Conservation (phyloP, 306 rosid genomes). For the Spatholobus suberectus region DNA sequence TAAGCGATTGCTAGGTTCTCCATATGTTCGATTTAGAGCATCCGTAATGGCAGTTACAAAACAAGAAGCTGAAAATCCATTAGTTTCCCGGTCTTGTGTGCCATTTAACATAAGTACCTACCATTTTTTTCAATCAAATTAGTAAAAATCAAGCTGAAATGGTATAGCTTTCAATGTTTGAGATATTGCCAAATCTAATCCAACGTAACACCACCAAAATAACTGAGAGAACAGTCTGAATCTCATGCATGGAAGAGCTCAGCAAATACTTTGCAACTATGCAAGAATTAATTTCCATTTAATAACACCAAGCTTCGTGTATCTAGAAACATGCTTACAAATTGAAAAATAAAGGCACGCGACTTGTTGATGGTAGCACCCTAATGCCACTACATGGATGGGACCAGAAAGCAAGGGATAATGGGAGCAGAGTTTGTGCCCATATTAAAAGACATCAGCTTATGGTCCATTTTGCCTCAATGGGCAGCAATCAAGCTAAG, state of each 20-base stretch:
- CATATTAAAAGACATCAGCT: conserved; percentile 33
- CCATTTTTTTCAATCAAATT: conserved; percentile 7
- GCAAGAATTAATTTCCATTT: conserved; percentile 25
- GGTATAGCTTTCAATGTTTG: conserved; percentile 20
- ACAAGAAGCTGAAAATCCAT: conserved; percentile 81
- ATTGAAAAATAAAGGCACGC: conserved; percentile 9
- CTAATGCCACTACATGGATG: conserved; percentile 17
- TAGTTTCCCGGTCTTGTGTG: conserved; percentile 80
- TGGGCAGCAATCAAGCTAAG: conserved; percentile 18
- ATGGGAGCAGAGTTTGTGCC: neutral
- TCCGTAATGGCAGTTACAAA: conserved; percentile 86
- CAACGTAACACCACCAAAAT: conserved; percentile 23
- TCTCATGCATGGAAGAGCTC: conserved; percentile 6
- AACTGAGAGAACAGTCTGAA: conserved; percentile 16
- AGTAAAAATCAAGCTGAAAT: conserved; percentile 15
- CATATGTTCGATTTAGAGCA: conserved; percentile 87
- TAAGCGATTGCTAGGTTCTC: conserved; percentile 64
- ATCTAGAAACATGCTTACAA: conserved; percentile 28
- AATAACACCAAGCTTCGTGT: conserved; percentile 20
- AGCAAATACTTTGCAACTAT: neutral
- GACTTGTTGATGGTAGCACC: conserved; percentile 3
- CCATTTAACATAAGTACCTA: conserved; percentile 89
- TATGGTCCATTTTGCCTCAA: conserved; percentile 30
- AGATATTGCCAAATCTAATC: conserved; percentile 19
- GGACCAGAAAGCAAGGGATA: neutral